Conservation (phyloP, 306 rosid species). For the Cicer judaicum region DNA sequence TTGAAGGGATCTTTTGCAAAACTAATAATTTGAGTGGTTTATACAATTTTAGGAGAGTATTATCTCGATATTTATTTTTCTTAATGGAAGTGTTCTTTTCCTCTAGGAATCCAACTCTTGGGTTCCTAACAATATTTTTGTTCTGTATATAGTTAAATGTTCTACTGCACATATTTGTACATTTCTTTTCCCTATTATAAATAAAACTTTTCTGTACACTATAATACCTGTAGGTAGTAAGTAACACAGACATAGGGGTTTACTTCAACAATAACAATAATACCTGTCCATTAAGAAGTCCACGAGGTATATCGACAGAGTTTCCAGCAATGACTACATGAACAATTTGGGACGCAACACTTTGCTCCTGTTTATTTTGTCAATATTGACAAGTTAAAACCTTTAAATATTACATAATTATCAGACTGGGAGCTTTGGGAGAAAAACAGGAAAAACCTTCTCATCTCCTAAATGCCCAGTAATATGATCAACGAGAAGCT, state of each 20-base stretch:
- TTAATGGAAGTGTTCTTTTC: too few relatives aligned
- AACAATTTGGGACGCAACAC: constrained; percentile 82
- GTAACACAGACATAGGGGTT: constrained; percentile 15
- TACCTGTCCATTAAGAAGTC: constrained; percentile 90
- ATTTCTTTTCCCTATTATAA: constrained; percentile 7
- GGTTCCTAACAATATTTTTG: not conserved
- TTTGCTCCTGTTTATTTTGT: constrained; percentile 72
- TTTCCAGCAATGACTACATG: constrained; percentile 86
- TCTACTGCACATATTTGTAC: not conserved
- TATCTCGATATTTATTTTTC: not conserved
- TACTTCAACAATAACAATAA: constrained; percentile 27
- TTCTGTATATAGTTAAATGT: not conserved
- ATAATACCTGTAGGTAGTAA: constrained; percentile 20
- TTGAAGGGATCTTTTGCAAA: too few relatives aligned
- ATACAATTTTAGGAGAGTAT: too few relatives aligned
- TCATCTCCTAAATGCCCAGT: constrained; percentile 98
- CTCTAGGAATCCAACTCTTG: too few relatives aligned
- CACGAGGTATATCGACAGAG: constrained; percentile 76
- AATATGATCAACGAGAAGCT: constrained; percentile 93
- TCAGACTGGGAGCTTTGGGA: constrained; percentile 39
- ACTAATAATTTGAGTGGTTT: too few relatives aligned
- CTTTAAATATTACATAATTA: constrained; percentile 28
- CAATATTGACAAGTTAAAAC: constrained; percentile 46
- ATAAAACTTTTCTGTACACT: constrained; percentile 9
- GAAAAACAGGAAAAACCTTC: constrained; percentile 59